phyloP scores from a whole-genome alignment of 2,329 filamentous ascomycete genomes.

The Monilinia fructicola region DNA sequence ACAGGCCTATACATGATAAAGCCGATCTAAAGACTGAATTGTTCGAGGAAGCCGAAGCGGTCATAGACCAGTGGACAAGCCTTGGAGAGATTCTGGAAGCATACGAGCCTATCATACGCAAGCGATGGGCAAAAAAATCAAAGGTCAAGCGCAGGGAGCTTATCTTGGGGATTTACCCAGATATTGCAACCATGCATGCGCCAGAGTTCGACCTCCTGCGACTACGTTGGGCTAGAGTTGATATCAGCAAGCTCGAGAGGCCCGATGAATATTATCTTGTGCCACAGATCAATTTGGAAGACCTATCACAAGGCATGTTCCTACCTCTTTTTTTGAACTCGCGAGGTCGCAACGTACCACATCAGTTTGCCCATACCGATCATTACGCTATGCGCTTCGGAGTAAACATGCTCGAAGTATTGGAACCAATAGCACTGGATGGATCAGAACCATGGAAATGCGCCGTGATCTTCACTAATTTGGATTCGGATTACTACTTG shows the following conservation, averaged over 20 bases:
- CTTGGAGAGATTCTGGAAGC: background rate
- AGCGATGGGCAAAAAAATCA: background rate
- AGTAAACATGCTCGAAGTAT: background rate
- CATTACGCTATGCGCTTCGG: conserved; percentile 1
- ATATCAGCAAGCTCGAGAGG: background rate
- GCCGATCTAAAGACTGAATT: background rate
- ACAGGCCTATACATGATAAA: background rate
- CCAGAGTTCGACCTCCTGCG: background rate
- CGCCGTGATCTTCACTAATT: background rate
- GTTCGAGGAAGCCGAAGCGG: background rate
- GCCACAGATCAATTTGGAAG: background rate
- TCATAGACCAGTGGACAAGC: background rate
- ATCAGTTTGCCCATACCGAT: background rate
- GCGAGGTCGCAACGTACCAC: background rate
- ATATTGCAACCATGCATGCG: background rate
- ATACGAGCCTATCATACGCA: background rate
- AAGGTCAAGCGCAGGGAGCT: background rate
- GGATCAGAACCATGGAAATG: background rate
- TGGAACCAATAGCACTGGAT: background rate
- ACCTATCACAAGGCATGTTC: background rate
- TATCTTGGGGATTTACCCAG: background rate
- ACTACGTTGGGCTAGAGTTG: background rate
- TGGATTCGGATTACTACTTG: background rate
- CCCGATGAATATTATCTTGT: too few species aligned
- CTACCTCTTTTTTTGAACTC: conserved; percentile 1